Evolutionary conservation across 768 basidiomycete genomes (phyloP).

Genomic region (Russula sp.): DNA sequence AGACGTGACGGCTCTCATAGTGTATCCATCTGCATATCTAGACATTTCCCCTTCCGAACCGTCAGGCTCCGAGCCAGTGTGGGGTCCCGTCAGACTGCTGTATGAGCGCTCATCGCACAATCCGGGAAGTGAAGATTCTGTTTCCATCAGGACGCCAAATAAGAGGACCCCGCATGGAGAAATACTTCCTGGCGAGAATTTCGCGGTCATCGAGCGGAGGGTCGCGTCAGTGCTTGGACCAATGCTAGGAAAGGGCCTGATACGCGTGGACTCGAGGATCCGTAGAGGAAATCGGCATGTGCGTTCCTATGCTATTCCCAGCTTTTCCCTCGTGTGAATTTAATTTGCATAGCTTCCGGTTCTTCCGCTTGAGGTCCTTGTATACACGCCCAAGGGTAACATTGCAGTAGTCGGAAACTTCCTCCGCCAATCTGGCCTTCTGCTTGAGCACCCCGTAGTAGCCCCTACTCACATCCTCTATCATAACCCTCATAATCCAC

Average conservation of each 20-base stretch:
- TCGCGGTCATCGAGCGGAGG: slow-evolving; percentile 85
- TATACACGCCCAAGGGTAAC: slow-evolving; percentile 94
- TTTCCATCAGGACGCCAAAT: slow-evolving; percentile 71
- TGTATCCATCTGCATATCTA: slow-evolving; percentile 78
- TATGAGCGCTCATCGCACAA: slow-evolving; percentile 62
- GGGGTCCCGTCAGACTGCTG: slow-evolving; percentile 65
- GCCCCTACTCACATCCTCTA: slow-evolving; percentile 62
- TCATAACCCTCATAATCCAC: slow-evolving; percentile 86
- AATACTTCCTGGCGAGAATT: slow-evolving; percentile 56
- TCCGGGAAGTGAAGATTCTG: slow-evolving; percentile 56
- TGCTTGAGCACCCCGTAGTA: slow-evolving; percentile 76
- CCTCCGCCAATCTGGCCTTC: slow-evolving; percentile 61
- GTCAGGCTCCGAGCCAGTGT: slow-evolving; percentile 50
- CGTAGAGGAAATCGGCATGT: slow-evolving; percentile 62
- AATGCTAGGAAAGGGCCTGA: slow-evolving; percentile 81
- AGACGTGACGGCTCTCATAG: slow-evolving; percentile 74
- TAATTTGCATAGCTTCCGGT: slow-evolving; percentile 62
- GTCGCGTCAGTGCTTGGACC: slow-evolving; percentile 76
- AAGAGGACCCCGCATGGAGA: slow-evolving; percentile 53
- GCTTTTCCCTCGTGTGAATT: slow-evolving; percentile 28
- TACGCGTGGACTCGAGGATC: slow-evolving; percentile 75
- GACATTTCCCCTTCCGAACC: slow-evolving; percentile 35
- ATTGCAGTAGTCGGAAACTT: slow-evolving; percentile 77
- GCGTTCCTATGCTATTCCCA: slow-evolving; percentile 37
- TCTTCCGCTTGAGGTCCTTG: slow-evolving; percentile 77